Percentiles rank a stretch among this genome's conserved stretches.
Evolutionary conservation across 441 rosid genomes (phyloP).

Genomic region (Erodium trifolium): DNA sequence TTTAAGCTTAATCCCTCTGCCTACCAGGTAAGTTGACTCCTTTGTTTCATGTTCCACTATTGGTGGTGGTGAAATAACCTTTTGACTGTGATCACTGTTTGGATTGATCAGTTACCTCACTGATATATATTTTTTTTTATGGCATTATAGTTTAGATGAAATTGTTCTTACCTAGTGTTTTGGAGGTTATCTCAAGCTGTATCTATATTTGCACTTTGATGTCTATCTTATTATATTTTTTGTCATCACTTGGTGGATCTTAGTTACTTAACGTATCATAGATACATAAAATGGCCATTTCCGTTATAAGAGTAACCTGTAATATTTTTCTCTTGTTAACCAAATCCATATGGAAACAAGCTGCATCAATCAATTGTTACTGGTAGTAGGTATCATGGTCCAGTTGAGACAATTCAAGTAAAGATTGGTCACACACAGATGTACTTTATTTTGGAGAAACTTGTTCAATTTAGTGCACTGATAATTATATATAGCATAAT

Average conservation of each 20-base stretch:
- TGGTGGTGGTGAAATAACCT: slow-evolving; percentile 7
- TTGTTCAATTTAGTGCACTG: background rate
- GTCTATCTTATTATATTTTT: background rate
- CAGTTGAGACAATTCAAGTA: background rate
- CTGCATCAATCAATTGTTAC: slow-evolving; percentile 13
- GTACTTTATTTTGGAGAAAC: slow-evolving; percentile 6
- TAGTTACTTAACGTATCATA: background rate
- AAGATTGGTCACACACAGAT: background rate
- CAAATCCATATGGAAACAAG: background rate
- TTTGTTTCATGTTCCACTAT: slow-evolving; percentile 16
- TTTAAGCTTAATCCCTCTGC: slow-evolving; percentile 84
- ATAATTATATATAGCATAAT: background rate
- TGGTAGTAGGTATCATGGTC: background rate
- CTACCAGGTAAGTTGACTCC: slow-evolving; percentile 52
- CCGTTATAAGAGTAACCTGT: background rate
- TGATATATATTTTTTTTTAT: background rate
- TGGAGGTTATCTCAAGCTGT: background rate
- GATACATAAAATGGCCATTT: background rate
- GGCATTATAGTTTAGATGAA: background rate
- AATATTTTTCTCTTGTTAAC: background rate
- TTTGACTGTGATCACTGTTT: slow-evolving; percentile 1
- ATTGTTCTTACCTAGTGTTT: slow-evolving; percentile 2
- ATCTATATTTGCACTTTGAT: background rate
- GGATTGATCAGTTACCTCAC: background rate
- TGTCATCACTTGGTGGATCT: background rate